These are phyloP conservation scores for Cystobasidium slooffiae DNA, from an alignment of 1,284 basidiomycete species.

Conservation along the genomic window DNA sequence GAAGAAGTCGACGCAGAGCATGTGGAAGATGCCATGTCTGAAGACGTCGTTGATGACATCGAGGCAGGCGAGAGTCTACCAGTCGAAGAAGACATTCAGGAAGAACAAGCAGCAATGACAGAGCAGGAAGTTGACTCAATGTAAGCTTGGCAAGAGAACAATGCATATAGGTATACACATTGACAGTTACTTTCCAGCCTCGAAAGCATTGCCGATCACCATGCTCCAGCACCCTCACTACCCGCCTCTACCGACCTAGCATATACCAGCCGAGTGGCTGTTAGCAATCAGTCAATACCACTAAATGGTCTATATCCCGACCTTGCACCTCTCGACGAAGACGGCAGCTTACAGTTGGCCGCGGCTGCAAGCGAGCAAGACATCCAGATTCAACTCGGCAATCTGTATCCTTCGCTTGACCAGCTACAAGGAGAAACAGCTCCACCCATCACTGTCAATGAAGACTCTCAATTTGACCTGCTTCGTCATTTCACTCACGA, in stretches of 20 bases:
- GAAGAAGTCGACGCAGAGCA: conserved; percentile 64
- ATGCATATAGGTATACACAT: too few species aligned
- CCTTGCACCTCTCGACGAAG: not conserved
- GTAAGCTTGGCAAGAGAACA: too few species aligned
- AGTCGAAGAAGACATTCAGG: not conserved
- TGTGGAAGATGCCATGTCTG: not conserved
- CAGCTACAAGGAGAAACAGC: not conserved
- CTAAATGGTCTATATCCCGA: conserved; percentile 4
- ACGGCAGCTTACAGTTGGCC: not conserved
- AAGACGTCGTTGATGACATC: not conserved
- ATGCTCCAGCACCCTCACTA: not conserved
- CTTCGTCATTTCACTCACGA: conserved; percentile 21
- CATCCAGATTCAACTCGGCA: not conserved
- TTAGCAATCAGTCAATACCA: not conserved
- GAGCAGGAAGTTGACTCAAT: not conserved
- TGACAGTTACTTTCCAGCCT: too few species aligned
- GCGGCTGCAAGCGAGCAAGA: not conserved
- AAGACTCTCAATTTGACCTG: conserved; percentile 2
- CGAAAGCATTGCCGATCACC: not conserved
- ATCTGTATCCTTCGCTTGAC: conserved; percentile 12
- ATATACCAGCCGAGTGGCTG: too few species aligned
- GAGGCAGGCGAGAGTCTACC: not conserved
- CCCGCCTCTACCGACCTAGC: not conserved
- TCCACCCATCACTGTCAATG: not conserved
- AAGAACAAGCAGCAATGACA: not conserved